Evolutionary conservation across 306 rosid genomes (phyloP).

Genomic region (Boehmeria nivea): DNA sequence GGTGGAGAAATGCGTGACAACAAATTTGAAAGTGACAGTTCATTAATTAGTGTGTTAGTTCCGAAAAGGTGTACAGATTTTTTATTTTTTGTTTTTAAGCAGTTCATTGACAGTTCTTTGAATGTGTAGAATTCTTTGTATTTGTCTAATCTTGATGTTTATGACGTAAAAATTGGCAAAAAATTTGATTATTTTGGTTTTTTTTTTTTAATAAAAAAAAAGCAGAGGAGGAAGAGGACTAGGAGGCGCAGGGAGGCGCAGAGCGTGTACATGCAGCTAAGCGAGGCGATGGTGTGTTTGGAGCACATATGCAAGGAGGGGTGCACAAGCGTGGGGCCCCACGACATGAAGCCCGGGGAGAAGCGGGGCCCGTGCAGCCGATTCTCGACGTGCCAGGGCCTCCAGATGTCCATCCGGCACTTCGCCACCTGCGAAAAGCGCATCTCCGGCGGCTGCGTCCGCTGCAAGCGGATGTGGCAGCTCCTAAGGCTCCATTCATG

Average conservation of each 20-base stretch:
- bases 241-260: slow-evolving; percentile 52
- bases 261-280: slow-evolving; percentile 49
- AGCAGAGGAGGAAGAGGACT: slow-evolving; percentile 69
- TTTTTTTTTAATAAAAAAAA: neutral
- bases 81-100: too few relatives aligned
- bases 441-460: slow-evolving; percentile 54
- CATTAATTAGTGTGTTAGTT: too few relatives aligned
- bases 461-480: slow-evolving; percentile 97
- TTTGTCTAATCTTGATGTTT: too few relatives aligned
- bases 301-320: slow-evolving; percentile 92
- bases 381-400: slow-evolving; percentile 66
- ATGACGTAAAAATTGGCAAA: neutral
- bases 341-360: slow-evolving; percentile 35
- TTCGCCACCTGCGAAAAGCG: slow-evolving; percentile 57
- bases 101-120: too few relatives aligned
- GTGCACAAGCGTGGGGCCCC: slow-evolving; percentile 70
- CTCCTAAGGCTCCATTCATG: slow-evolving; percentile 73
- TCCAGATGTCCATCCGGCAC: slow-evolving; percentile 67
- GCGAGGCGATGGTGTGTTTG: slow-evolving; percentile 94
- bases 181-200: neutral
- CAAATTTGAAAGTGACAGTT: too few relatives aligned
- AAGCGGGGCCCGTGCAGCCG: slow-evolving; percentile 56
- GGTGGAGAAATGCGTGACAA: too few relatives aligned
- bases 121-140: too few relatives aligned
- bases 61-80: too few relatives aligned